Evolutionary conservation across 2,329 filamentous ascomycete species (phyloP), one percentile per base, ranked within the genome.

Genomic region (Myriosclerotinia scirpicola): DNA sequence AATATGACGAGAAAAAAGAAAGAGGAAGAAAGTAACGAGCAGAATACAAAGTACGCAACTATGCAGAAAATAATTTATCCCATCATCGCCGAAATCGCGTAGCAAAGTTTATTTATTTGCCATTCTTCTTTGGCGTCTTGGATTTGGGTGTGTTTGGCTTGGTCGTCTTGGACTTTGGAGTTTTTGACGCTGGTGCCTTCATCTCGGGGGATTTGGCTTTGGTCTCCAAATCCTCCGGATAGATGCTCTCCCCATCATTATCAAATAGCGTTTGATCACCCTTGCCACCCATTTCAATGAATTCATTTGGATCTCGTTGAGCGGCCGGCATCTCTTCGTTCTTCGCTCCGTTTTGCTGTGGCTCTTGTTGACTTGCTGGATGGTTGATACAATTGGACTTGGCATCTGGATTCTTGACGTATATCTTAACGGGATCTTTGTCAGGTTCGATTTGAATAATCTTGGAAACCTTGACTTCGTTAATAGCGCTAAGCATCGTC

Each of bases 281-380:
- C 73, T 90, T 91, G 20, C 92, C 92, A 50, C 94, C 94, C 81
- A 96, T 84, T 69, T 89, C 85, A 77, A 92, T 89, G 72, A 97
- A 98, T 73, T 95, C 92, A 6, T 84, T 81, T 0, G 91, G 84
- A 42, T 86, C 84, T 66, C 92, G 83, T 68, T 88, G 81, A 42
- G 87, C 85, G 36, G 87, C 85, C 0, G 93, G 93, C 0, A 83
- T 84, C 0, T 82, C 78, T 79, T 97, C 91, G 68, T 83, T 84
- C 9, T 72, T 74, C 4, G 66, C 63, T 68, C 79, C 76, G 61
- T 74, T 74, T 54, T 61, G 54, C n/a, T 11, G 2, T 22, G 54
- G 26, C 8, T 50, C 58, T 52, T 42, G 36, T 36, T 59, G 60
- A 54, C 36, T 54, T 69, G 77, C 71, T 60, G 73, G 72, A n/a